Percentiles rank a stretch among this genome's conserved stretches.
phyloP scores from a whole-genome alignment of 352 stramenopile genomes.

The Pythium folliculosum region DNA sequence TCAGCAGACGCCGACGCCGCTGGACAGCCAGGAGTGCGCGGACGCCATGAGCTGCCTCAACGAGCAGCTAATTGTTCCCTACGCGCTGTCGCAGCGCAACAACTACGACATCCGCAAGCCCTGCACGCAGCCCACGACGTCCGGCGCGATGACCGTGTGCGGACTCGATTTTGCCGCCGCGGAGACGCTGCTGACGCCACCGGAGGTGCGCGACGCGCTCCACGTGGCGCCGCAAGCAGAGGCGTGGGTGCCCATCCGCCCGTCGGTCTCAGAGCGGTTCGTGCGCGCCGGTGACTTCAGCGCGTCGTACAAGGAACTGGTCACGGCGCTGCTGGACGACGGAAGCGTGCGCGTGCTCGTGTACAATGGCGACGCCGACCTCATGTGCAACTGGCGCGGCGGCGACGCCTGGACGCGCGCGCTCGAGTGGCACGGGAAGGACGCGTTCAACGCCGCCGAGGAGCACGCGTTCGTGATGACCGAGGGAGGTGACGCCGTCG shows the following conservation, averaged over 20 bases:
- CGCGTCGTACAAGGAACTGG: constrained; percentile 72
- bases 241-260: constrained; percentile 69
- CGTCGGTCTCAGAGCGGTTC: constrained; percentile 84
- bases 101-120: constrained; percentile 71
- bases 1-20: constrained; percentile 27
- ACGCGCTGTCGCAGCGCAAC: constrained; percentile 52
- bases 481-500: constrained; percentile 39
- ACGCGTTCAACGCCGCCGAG: constrained; percentile 60
- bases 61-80: constrained; percentile 41
- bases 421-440: constrained; percentile 72
- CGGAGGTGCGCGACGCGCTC: constrained; percentile 33
- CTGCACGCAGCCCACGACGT: constrained; percentile 47
- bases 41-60: constrained; percentile 40
- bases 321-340: constrained; percentile 71
- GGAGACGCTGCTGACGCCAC: constrained; percentile 49
- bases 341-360: constrained; percentile 24
- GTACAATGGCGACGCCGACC: constrained; percentile 83
- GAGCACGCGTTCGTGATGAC: constrained; percentile 24
- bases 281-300: constrained; percentile 74
- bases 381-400: constrained; percentile 95
- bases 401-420: constrained; percentile 86
- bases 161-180: constrained; percentile 42
- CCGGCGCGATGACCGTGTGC: constrained; percentile 12
- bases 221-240: constrained; percentile 13
- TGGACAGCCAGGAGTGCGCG: constrained; percentile 28